Evolutionary conservation across 805 yeast species (phyloP).

Genomic region (Saccharomycopsis fermentans): DNA sequence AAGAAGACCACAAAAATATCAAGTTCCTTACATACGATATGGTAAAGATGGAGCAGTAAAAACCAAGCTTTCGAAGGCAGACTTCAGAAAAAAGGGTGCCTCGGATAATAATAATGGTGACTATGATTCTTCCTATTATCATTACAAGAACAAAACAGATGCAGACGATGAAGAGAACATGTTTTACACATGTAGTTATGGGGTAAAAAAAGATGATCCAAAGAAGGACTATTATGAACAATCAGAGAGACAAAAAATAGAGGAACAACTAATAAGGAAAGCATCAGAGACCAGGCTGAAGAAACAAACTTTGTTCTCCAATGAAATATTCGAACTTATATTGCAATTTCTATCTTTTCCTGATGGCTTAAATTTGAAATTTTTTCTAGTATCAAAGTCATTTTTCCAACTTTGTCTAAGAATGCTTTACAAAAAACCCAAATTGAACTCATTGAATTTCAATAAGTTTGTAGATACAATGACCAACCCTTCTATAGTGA

Average conservation of each 20-base stretch:
- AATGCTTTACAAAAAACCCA: conserved; percentile 54
- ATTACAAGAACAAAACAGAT: conserved; percentile 3
- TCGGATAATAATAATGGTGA: not conserved
- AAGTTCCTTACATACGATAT: conserved; percentile 72
- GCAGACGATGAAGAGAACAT: conserved; percentile 15
- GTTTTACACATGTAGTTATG: conserved; percentile 15
- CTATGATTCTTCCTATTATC: not conserved
- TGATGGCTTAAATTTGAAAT: conserved; percentile 34
- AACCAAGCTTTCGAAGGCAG: conserved; percentile 11
- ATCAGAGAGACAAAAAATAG: not conserved
- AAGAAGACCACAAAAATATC: conserved; percentile 72
- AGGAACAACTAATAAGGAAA: not conserved
- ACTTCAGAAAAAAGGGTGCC: conserved; percentile 2
- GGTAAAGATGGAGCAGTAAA: conserved; percentile 30
- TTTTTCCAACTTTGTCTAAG: conserved; percentile 58
- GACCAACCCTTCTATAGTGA: conserved; percentile 28
- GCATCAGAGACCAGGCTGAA: not conserved
- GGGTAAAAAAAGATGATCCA: conserved; percentile 16
- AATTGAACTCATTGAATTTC: conserved; percentile 58
- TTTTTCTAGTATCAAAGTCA: conserved; percentile 47
- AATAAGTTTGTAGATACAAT: conserved; percentile 61
- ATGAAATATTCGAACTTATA: conserved; percentile 38
- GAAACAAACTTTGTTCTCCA: conserved; percentile 29
- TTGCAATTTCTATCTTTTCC: conserved; percentile 23
- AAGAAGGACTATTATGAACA: conserved; percentile 3